Base-by-base conservation (phyloP, 805 yeast species). In the Wickerhamomyces alni region DNA sequence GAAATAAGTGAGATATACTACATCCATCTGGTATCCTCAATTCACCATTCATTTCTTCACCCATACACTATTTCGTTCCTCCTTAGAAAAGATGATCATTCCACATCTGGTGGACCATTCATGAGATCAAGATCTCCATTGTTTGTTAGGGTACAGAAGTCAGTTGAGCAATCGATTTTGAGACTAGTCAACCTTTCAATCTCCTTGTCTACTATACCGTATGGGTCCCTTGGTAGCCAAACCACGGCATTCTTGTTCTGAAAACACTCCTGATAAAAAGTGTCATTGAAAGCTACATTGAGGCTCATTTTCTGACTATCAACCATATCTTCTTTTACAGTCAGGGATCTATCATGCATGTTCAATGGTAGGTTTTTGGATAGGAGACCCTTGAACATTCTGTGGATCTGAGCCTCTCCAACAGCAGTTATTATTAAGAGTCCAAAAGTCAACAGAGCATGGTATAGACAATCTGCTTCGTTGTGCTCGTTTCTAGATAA, bases 341-440 rank as follows among this genome's bases (percentile, higher is more conserved):
- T 22, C 30, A 21, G 29, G 6, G 29, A n/a, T 7, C 9, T 21
- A 7, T 21, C 24, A 28, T 40, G 40, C 25, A 43, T 32, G 13
- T 41, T 47, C 39, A 56, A 40, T 18, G 81, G 79, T 17, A 70
- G 47, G 36, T 62, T 57, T 11, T 58, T 53, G 2, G 30, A 31
- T 27, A 66, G 51, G 36, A 65, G 46, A 4, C 55, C 61, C 3
- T 57, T 57, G 42, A 62, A 79, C 32, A 70, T 55, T 30, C 54
- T 59, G 36, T 73, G 70, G 9, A 84, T 65, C 7, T 71, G 66
- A 31, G 67, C 54, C 46, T 88, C 88, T 1, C 71, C 74, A 26
- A 75, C 67, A 4, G 79, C 60, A 0, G 95, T 86, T 2, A 61
- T 45, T 2, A 75, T 44, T 25, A 84, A 57, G 0, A 77, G 59